Evolutionary conservation across 2,329 filamentous ascomycete species (phyloP), one percentile per base, ranked within the genome.

Genomic region (Trichothecium sympodiale): DNA sequence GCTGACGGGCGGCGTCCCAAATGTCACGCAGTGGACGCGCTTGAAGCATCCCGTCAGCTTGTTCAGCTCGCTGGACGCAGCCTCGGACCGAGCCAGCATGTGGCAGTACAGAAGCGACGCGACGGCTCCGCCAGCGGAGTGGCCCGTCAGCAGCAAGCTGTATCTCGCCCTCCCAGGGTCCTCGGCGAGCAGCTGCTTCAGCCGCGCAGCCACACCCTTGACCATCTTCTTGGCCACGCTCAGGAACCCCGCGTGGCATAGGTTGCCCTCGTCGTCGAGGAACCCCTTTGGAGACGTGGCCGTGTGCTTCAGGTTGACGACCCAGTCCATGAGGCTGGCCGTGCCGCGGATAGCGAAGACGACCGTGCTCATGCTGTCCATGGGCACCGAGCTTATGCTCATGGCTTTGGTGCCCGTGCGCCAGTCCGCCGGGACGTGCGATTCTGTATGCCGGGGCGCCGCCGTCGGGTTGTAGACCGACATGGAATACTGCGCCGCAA

Each of bases 311-410:
- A 91, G 69, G 53, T 94, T 93, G 31, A 91, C 82, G 2, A 81
- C 73, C 86, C 86, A 94, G 58, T 94, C 86, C 62, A 83, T 77
- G 46, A 91, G 83, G 6, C 75, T 82, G 17, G 84, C 76, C 1
- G 79, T 86, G 15, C 86, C 86, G 15, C 86, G 75, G 42, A 94
- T 83, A 12, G 86, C 84, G 48, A 94, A 83, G 9, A 93, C 80
- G 37, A 94, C 80, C 14, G 80, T 79, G 51, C 83, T 76, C 61
- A 80, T 77, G 47, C 84, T 69, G 49, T 91, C 84, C 52, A 87
- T 75, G 2, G 83, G 76, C 0, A 88, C 69, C 0, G 80, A 85
- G 51, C 88, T 89, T 51, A 93, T 78, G 13, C 83, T 77, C 79
- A 89, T 89, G 17, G 85, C 81, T 53, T 88, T 89, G 1, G 83